A percentile compares a stretch with the other conserved stretches of the same genome.
Evolutionary conservation across 2,329 filamentous ascomycete genomes (phyloP).

Genomic region (Cercospora sp.): DNA sequence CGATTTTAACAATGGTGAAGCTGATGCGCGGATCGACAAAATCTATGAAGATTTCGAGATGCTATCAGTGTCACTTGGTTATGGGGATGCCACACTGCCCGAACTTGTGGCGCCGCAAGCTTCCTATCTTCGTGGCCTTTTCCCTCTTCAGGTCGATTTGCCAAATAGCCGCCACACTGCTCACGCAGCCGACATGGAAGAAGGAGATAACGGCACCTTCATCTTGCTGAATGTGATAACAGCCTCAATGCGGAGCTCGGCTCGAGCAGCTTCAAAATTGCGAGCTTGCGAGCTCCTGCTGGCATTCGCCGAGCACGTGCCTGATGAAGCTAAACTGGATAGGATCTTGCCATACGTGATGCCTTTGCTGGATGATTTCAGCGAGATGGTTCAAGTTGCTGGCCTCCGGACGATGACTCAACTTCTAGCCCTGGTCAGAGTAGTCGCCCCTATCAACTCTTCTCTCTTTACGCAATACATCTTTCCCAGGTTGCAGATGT

Average conservation of each 20-base stretch:
- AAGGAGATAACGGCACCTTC: slow-evolving; percentile 82
- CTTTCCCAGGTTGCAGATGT: slow-evolving; percentile 59
- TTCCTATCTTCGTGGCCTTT: slow-evolving; percentile 58
- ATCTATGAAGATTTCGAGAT: slow-evolving; percentile 97
- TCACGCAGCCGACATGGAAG: slow-evolving; percentile 59
- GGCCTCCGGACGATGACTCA: slow-evolving; percentile 86
- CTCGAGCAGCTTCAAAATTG: slow-evolving; percentile 80
- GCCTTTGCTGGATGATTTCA: slow-evolving; percentile 75
- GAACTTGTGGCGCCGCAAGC: slow-evolving; percentile 34
- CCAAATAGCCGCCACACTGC: slow-evolving; percentile 78
- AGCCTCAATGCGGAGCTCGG: slow-evolving; percentile 84
- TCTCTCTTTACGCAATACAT: slow-evolving; percentile 69
- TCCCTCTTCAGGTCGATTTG: slow-evolving; percentile 82
- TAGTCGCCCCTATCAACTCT: slow-evolving; percentile 75
- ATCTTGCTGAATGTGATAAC: slow-evolving; percentile 89
- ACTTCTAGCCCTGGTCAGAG: slow-evolving; percentile 78
- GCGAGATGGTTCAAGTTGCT: slow-evolving; percentile 80
- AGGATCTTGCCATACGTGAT: slow-evolving; percentile 89
- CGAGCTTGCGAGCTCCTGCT: slow-evolving; percentile 88
- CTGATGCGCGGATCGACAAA: slow-evolving; percentile 90
- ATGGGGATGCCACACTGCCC: slow-evolving; percentile 54
- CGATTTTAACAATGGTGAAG: slow-evolving; percentile 73
- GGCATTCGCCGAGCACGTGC: slow-evolving; percentile 85
- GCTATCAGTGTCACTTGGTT: slow-evolving; percentile 89
- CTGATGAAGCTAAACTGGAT: slow-evolving; percentile 94